Percentiles rank a stretch among this genome's conserved stretches.
Evolutionary conservation across 2,329 filamentous ascomycete species (phyloP).

Genomic region (Arthrinium puccinioides): DNA sequence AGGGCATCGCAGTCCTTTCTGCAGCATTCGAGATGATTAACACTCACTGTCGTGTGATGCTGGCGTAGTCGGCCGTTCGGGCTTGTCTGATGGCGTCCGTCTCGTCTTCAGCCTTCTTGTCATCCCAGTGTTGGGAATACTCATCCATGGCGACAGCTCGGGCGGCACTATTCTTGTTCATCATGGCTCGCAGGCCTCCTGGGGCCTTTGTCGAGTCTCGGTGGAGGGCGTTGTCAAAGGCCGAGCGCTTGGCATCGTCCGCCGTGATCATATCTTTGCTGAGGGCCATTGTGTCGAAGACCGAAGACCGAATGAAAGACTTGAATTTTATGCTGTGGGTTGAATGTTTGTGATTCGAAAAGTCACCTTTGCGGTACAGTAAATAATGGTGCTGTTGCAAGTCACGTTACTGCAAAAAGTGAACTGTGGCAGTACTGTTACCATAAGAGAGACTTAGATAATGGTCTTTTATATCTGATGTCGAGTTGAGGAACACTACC

Average conservation of each 20-base stretch:
- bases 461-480: background rate
- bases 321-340: background rate
- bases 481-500: background rate
- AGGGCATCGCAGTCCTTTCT: background rate
- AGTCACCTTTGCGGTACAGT: background rate
- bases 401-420: too few relatives aligned
- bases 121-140: constrained; percentile 77
- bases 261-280: constrained; percentile 3
- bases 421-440: too few relatives aligned
- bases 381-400: background rate
- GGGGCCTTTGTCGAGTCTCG: constrained; percentile 47
- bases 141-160: constrained; percentile 64
- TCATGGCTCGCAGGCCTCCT: constrained; percentile 56
- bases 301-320: background rate
- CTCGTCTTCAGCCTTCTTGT: constrained; percentile 58
- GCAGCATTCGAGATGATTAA: background rate
- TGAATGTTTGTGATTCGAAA: background rate
- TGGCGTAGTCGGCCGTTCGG: constrained; percentile 63
- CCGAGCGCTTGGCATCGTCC: constrained; percentile 5
- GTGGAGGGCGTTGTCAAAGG: constrained; percentile 59
- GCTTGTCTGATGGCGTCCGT: constrained; percentile 52
- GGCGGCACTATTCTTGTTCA: constrained; percentile 57
- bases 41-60: constrained; percentile 61
- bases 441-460: too few relatives aligned
- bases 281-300: background rate